These are phyloP conservation scores for Aspergillus bridgeri DNA, from an alignment of 495 filamentous ascomycete species.

Conservation along the genomic window DNA sequence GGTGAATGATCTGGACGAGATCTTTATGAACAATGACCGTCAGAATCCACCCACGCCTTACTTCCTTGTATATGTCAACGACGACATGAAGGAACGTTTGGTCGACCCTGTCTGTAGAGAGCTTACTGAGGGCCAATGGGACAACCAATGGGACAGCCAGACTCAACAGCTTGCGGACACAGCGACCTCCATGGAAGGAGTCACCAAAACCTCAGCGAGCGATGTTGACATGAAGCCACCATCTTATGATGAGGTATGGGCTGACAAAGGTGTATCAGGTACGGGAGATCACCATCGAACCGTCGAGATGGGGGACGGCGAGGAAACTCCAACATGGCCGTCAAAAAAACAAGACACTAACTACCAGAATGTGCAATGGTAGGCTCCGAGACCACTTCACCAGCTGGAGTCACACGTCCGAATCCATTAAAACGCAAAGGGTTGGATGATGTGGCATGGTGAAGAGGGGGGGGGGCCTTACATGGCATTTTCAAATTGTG, in stretches of 20 bases:
- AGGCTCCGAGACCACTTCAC: conserved; percentile 21
- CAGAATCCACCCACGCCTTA: conserved; percentile 73
- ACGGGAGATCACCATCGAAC: conserved; percentile 20
- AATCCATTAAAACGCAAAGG: conserved; percentile 39
- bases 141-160: conserved; percentile 10
- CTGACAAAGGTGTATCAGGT: conserved; percentile 27
- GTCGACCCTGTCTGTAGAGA: conserved; percentile 59
- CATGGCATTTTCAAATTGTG: neutral
- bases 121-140: conserved; percentile 24
- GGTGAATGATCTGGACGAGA: conserved; percentile 55
- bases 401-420: conserved; percentile 8
- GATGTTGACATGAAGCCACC: conserved; percentile 30
- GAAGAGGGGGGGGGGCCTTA: neutral
- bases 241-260: conserved; percentile 27
- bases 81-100: conserved; percentile 54
- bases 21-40: conserved; percentile 61
- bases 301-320: conserved; percentile 5
- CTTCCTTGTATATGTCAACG: conserved; percentile 81
- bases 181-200: conserved; percentile 20
- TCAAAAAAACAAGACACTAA: conserved; percentile 20
- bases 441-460: conserved; percentile 17
- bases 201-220: conserved; percentile 9
- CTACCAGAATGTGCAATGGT: conserved; percentile 26
- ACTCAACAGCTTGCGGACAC: conserved; percentile 3
- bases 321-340: conserved; percentile 11